Evolutionary conservation across 2,329 filamentous ascomycete genomes (phyloP).

Genomic region (Cladophialophora immunda): DNA sequence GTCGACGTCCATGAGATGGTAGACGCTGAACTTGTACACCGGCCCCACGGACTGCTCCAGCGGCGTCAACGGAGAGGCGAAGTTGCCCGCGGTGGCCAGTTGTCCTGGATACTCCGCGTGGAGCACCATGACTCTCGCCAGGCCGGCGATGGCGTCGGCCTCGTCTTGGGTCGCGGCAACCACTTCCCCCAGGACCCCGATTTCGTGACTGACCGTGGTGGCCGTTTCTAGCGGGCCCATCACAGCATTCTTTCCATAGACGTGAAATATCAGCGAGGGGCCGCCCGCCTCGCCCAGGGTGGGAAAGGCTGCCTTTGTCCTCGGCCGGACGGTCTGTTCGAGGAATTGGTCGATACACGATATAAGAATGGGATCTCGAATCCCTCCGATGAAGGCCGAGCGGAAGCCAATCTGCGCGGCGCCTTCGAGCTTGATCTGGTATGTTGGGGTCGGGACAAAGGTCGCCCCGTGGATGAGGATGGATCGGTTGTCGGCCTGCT

Average conservation of each 20-base stretch:
- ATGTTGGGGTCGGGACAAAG: slow-evolving; percentile 60
- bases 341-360: slow-evolving; percentile 49
- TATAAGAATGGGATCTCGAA: slow-evolving; percentile 59
- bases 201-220: slow-evolving; percentile 18
- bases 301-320: slow-evolving; percentile 46
- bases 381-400: slow-evolving; percentile 49
- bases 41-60: slow-evolving; percentile 50
- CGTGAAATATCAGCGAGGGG: slow-evolving; percentile 1
- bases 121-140: slow-evolving; percentile 51
- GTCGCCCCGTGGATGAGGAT: slow-evolving; percentile 60
- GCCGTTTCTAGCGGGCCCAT: slow-evolving; percentile 43
- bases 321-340: slow-evolving; percentile 52
- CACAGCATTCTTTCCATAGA: slow-evolving; percentile 5
- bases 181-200: slow-evolving; percentile 52
- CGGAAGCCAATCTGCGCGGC: slow-evolving; percentile 53
- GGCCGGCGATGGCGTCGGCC: slow-evolving; percentile 54
- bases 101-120: slow-evolving; percentile 60
- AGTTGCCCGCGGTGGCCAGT: slow-evolving; percentile 61
- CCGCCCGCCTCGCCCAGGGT: not conserved
- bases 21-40: slow-evolving; percentile 56
- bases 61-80: slow-evolving; percentile 50
- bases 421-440: slow-evolving; percentile 61
- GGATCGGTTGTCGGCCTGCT: slow-evolving; percentile 53
- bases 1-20: slow-evolving; percentile 58
- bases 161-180: slow-evolving; percentile 56